Evolutionary conservation across 2,329 filamentous ascomycete genomes (phyloP).

Genomic region (Hypocrella siamensis): DNA sequence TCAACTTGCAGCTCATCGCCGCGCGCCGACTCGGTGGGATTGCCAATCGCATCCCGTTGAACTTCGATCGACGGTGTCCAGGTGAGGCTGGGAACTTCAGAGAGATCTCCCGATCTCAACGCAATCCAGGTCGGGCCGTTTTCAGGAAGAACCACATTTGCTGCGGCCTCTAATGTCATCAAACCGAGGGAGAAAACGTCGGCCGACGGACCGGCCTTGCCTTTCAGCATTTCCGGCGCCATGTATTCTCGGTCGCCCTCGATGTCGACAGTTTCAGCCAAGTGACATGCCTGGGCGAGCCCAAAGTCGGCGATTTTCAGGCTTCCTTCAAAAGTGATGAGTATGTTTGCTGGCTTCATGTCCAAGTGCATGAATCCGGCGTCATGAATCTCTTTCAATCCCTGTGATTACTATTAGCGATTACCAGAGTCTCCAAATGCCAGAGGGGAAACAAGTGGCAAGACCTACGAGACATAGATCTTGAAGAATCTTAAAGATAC

Average conservation of each 20-base stretch:
- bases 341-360: conserved; percentile 70
- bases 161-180: conserved; percentile 87
- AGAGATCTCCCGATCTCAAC: conserved; percentile 76
- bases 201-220: conserved; percentile 75
- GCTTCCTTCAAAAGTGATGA: conserved; percentile 66
- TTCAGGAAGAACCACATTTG: conserved; percentile 84
- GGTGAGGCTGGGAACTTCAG: conserved; percentile 75
- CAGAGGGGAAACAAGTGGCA: neutral
- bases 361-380: conserved; percentile 76
- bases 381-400: conserved; percentile 78
- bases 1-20: conserved; percentile 17
- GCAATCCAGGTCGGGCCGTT: conserved; percentile 87
- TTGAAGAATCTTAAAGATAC: conserved; percentile 94
- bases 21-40: conserved; percentile 14
- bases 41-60: conserved; percentile 54
- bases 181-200: conserved; percentile 91
- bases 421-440: neutral
- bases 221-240: conserved; percentile 78
- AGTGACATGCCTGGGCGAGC: conserved; percentile 66
- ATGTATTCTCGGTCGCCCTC: conserved; percentile 97
- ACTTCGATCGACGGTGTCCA: conserved; percentile 60
- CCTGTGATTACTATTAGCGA: conserved; percentile 30
- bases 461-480: conserved; percentile 64
- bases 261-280: conserved; percentile 60
- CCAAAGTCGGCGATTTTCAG: conserved; percentile 82